Percentiles rank a stretch among this genome's conserved stretches.
phyloP scores from a whole-genome alignment of 306 rosid species.

The Inga oerstediana region DNA sequence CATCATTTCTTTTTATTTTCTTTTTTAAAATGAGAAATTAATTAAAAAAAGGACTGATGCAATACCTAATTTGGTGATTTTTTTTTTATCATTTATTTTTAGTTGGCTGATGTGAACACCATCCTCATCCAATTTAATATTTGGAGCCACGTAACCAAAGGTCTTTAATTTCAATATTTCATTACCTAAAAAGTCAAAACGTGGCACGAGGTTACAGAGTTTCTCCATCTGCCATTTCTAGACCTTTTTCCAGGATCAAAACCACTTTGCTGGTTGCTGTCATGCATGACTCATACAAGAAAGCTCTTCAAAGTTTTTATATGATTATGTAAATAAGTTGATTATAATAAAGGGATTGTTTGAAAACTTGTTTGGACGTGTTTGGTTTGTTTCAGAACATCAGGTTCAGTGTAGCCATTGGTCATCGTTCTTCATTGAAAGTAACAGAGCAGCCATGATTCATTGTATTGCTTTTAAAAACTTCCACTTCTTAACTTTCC shows the following conservation, averaged over 20 bases:
- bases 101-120: background rate
- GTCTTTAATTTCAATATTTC: background rate
- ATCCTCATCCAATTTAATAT: background rate
- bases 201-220: background rate
- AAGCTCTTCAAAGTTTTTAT: background rate
- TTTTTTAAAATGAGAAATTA: background rate
- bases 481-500: background rate
- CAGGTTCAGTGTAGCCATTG: background rate
- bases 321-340: background rate
- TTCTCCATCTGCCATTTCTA: background rate
- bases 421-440: background rate
- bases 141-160: background rate
- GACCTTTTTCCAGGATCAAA: background rate
- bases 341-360: background rate
- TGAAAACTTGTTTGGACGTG: background rate
- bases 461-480: background rate
- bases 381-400: background rate
- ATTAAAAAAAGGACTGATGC: background rate
- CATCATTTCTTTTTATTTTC: background rate
- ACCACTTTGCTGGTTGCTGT: background rate
- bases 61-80: background rate
- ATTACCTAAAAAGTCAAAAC: conserved; percentile 1
- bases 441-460: background rate
- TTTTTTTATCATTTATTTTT: background rate
- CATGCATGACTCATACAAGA: conserved; percentile 1